Conservation (phyloP, 371 early-diverging fungal genomes). For the Zychaea mexicana region DNA sequence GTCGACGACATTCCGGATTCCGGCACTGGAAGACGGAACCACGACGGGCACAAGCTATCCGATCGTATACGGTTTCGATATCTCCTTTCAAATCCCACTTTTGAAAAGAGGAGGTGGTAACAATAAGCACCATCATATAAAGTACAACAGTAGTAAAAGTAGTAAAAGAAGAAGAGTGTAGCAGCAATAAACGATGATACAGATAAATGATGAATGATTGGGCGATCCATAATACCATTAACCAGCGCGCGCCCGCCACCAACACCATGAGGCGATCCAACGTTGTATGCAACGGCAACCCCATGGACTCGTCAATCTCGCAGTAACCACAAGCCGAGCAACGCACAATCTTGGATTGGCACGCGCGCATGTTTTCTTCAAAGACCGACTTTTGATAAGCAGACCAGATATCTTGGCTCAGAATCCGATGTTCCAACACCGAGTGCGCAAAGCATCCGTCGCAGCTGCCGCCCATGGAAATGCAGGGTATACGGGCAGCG, state of each 20-base stretch:
- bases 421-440: slow-evolving; percentile 24
- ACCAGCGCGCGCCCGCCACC: slow-evolving; percentile 19
- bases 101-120: neutral
- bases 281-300: slow-evolving; percentile 10
- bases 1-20: slow-evolving; percentile 45
- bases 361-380: slow-evolving; percentile 34
- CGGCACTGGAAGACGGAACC: slow-evolving; percentile 51
- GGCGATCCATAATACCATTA: slow-evolving; percentile 36
- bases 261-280: neutral
- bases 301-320: slow-evolving; percentile 49
- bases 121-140: neutral
- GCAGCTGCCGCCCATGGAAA: slow-evolving; percentile 43
- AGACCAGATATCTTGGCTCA: slow-evolving; percentile 37
- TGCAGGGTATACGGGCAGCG: slow-evolving; percentile 37
- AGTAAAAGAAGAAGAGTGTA: neutral
- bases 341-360: slow-evolving; percentile 26
- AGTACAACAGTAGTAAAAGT: slow-evolving; percentile 8
- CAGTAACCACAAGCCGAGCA: slow-evolving; percentile 59
- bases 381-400: slow-evolving; percentile 44
- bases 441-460: slow-evolving; percentile 28
- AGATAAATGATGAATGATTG: no score
- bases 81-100: slow-evolving; percentile 42
- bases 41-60: slow-evolving; percentile 30
- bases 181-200: neutral
- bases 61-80: slow-evolving; percentile 33